These are phyloP conservation scores for Lichtheimia ornata DNA, from an alignment of 371 early-diverging fungal genomes.

Conservation along the genomic window DNA sequence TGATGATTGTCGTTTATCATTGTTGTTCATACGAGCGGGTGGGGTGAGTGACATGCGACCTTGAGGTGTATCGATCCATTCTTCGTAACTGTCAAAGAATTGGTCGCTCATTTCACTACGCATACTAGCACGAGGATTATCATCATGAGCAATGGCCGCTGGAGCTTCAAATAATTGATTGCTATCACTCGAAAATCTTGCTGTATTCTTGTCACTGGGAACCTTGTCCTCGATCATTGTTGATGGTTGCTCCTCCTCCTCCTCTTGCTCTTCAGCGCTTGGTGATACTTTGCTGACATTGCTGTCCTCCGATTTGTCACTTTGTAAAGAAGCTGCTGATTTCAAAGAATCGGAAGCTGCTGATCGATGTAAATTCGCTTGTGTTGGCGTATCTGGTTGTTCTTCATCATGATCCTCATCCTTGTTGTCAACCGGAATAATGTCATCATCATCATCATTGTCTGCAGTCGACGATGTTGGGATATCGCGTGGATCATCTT, in stretches of 20 bases:
- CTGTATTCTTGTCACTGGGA: no score
- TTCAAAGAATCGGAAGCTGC: no score
- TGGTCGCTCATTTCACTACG: conserved; percentile 7
- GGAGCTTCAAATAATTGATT: no score
- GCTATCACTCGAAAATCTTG: no score
- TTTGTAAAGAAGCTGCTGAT: no score
- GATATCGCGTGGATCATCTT: background rate
- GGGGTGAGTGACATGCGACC: conserved; percentile 3
- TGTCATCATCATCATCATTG: background rate
- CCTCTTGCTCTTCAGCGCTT: no score
- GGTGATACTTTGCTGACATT: no score
- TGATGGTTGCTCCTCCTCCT: no score
- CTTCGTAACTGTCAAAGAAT: conserved; percentile 13
- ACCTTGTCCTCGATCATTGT: no score
- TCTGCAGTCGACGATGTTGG: background rate
- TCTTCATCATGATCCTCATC: conserved; percentile 2
- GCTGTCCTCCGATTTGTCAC: no score
- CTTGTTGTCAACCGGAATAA: background rate
- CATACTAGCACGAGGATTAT: background rate
- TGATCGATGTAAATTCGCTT: no score
- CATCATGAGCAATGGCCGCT: no score
- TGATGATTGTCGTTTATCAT: background rate
- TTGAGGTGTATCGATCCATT: conserved; percentile 6
- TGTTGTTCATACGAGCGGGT: background rate
- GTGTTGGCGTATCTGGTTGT: background rate